Base-by-base conservation (phyloP, 1,284 basidiomycete species). In the Athelia psychrophila region DNA sequence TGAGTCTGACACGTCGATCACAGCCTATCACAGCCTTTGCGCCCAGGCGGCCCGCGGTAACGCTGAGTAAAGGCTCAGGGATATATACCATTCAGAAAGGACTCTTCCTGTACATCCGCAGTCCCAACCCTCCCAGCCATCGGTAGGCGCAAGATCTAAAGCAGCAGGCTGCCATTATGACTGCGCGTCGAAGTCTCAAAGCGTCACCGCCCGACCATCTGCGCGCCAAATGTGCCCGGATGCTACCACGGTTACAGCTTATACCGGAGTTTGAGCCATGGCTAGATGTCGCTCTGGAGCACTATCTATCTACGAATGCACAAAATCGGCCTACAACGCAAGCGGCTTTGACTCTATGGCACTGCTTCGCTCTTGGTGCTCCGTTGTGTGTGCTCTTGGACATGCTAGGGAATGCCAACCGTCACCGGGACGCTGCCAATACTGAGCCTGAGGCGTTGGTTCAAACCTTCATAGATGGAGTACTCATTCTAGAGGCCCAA, bases 221-320 rank as follows among this genome's bases (percentile, higher is more conserved):
- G n/a, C 64, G 67, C 25, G 60, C 68, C 24, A 66, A 71, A 47
- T 65, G 62, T 60, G 65, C 67, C 51, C 67, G 63, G 46, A 67
- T 67, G 22, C 60, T 71, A 22, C 65, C 70, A 23, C 67, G 68
- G 15, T 67, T 75, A n/a, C 54, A 61, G 35, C 63, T 71, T 2
- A 71, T 73, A 48, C 58, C 65, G 27, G 67, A 71, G 55, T 71
- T 73, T 50, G 57, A 60, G 19, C 65, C 64, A 35, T 73, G 70
- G 69, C 59, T 74, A 64, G 56, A 47, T 57, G 60, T 50, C 54
- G 63, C 50, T 55, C 57, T n/a, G 57, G 51, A 22, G 56, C 63
- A 57, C 56, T 54, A 57, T 60, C 42, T 50, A 25, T 63, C 62
- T n/a, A n/a, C n/a, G n/a, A 60, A 27, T 18, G 38, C n/a, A 9